Base-by-base conservation (phyloP, 2,329 filamentous ascomycete genomes). In the Scedosporium apiospermum region DNA sequence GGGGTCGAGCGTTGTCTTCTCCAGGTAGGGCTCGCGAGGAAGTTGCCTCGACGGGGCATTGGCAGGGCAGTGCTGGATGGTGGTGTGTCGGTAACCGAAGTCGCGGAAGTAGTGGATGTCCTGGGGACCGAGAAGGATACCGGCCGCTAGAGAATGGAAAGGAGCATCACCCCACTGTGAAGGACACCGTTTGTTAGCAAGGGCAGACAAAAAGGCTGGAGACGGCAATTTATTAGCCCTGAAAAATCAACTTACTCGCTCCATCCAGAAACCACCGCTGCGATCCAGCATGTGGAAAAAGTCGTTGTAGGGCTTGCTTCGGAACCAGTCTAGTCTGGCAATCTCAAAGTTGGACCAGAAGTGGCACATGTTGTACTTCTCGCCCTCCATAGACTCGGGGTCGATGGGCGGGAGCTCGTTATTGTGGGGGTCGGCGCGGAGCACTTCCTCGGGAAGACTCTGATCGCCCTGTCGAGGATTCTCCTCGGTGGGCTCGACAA, bases 301-400 rank as follows among this genome's bases (percentile, higher is more conserved):
- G 67, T 97, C 95, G 69, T 96, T 89, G 73, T 99, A 99, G 72
- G 92, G 90, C 77, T 96, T 93, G 80, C 93, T 97, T 69, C 95
- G 87, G 84, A 98, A 98, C 86, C 92, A 99, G 77, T 91, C 89
- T 65, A 99, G 83, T 64, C 88, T 87, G 14, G 95, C 95, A 77
- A 99, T 99, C 76, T 99, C 95, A 68, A 99, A 99, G 75, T 99
- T 99, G 75, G 92, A 96, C 95, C 95, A 99, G 80, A 97, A 99
- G 80, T 99, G 95, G 74, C 95, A 99, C 95, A 99, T 99, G 78
- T 99, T 99, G 82, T 99, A 99, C 69, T 88, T 90, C 75, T 99
- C 95, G 66, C 92, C 91, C 73, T 98, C 93, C 95, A 99, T 99
- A 51, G 88, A 85, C 71, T 98, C 93, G 0, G 89, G 87, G 71